Evolutionary conservation across 2,329 filamentous ascomycete species (phyloP).

Genomic region (Spiromastix sp.): DNA sequence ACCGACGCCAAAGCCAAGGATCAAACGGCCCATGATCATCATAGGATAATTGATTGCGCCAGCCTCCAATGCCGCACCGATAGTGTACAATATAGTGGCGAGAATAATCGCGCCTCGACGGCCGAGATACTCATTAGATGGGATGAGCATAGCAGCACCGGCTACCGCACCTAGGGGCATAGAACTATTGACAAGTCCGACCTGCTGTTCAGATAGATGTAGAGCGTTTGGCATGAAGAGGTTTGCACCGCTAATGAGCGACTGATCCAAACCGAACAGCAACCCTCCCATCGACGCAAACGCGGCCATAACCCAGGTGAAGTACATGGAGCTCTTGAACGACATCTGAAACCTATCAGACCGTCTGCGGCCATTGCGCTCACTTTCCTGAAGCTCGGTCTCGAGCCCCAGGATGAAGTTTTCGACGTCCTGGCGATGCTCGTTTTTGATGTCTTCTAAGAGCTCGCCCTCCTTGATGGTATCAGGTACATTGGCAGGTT

Average conservation of each 20-base stretch:
- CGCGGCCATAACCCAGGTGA: no score
- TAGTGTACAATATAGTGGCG: conserved; percentile 58
- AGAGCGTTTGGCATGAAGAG: conserved; percentile 46
- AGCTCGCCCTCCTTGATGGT: no score
- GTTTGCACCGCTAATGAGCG: conserved; percentile 57
- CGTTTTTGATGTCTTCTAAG: no score
- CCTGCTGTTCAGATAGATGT: no score
- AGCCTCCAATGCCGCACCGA: conserved; percentile 58
- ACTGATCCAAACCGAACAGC: conserved; percentile 62
- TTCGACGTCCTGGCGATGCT: no score
- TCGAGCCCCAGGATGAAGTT: no score
- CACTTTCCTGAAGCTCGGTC: no score
- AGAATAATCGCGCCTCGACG: conserved; percentile 60
- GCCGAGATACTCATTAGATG: conserved; percentile 57
- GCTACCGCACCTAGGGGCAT: conserved; percentile 64
- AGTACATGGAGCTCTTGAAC: no score
- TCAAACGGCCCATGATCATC: conserved; percentile 58
- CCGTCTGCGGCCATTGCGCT: no score
- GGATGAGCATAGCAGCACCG: conserved; percentile 56
- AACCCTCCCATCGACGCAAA: conserved; percentile 69
- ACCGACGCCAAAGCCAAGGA: conserved; percentile 61
- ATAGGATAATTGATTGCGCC: conserved; percentile 59
- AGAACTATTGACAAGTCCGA: conserved; percentile 52
- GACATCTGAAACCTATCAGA: no score
- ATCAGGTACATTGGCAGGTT: no score